These are phyloP conservation scores for Pichia occidentalis DNA, from an alignment of 805 yeast species.

Conservation along the genomic window DNA sequence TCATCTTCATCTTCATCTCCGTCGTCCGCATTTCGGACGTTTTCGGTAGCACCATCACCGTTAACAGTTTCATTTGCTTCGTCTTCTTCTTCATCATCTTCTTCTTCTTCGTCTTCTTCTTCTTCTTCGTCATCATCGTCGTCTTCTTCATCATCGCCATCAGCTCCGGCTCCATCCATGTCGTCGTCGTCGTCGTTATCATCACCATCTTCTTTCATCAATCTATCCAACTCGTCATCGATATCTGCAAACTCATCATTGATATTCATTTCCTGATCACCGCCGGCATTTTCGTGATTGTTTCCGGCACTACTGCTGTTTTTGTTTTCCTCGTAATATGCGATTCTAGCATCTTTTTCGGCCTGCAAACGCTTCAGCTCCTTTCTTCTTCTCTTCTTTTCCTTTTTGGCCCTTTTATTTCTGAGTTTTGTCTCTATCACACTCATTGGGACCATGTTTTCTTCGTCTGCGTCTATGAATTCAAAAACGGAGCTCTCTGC, in stretches of 20 bases:
- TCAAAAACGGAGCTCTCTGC: slow-evolving; percentile 80
- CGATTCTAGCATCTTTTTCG: slow-evolving; percentile 9
- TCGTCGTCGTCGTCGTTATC: slow-evolving; percentile 33
- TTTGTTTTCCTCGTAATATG: too few relatives aligned
- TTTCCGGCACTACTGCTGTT: too few relatives aligned
- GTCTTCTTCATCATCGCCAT: slow-evolving; percentile 39
- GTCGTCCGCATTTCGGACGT: slow-evolving; percentile 31
- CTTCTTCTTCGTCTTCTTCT: slow-evolving; percentile 42
- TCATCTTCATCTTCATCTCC: slow-evolving; percentile 26
- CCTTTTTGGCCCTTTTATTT: slow-evolving; percentile 20
- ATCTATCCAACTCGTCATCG: slow-evolving; percentile 20
- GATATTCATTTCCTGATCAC: slow-evolving; percentile 32
- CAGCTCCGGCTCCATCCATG: slow-evolving; percentile 34
- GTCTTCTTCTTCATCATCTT: slow-evolving; percentile 39
- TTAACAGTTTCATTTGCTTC: slow-evolving; percentile 29
- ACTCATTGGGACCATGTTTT: slow-evolving; percentile 30
- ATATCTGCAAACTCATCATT: slow-evolving; percentile 29
- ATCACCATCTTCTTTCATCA: slow-evolving; percentile 21
- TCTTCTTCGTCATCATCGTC: slow-evolving; percentile 40
- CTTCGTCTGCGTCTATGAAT: slow-evolving; percentile 42
- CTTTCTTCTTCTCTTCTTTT: slow-evolving; percentile 18
- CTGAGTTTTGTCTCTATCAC: slow-evolving; percentile 23
- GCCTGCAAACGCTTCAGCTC: slow-evolving; percentile 7
- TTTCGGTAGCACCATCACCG: slow-evolving; percentile 40
- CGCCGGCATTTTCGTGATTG: slow-evolving; percentile 2